Percentiles rank a stretch among this genome's conserved stretches.
Conservation (phyloP, 371 early-diverging fungal genomes). For the Blastocladiella emersonii region DNA sequence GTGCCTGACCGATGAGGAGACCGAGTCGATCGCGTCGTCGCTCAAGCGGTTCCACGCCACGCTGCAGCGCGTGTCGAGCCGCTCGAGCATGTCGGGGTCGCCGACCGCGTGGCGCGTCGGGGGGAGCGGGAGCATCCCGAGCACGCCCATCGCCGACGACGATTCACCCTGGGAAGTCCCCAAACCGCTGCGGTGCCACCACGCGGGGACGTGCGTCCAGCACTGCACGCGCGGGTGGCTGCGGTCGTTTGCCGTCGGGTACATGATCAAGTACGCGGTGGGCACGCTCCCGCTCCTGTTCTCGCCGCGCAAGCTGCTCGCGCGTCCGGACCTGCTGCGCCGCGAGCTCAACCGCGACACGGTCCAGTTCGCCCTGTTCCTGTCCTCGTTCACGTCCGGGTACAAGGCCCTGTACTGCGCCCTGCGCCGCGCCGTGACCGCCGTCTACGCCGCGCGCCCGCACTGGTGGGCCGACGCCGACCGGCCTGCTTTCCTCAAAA, state of each 20-base stretch:
- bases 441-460: neutral
- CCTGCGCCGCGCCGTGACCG: neutral
- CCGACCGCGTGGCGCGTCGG: too few species aligned
- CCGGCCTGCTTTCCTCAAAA: neutral
- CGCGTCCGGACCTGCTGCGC: slow-evolving; percentile 32
- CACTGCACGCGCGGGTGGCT: slow-evolving; percentile 58
- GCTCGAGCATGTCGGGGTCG: too few species aligned
- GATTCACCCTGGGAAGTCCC: slow-evolving; percentile 28
- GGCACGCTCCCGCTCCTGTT: slow-evolving; percentile 51
- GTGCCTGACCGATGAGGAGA: slow-evolving; percentile 67
- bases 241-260: slow-evolving; percentile 56
- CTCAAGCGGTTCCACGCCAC: slow-evolving; percentile 54
- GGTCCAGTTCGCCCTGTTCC: slow-evolving; percentile 59
- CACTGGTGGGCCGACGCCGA: neutral
- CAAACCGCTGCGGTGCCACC: slow-evolving; percentile 39
- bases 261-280: slow-evolving; percentile 55
- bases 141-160: too few species aligned
- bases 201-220: slow-evolving; percentile 58
- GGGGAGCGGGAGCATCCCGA: too few species aligned
- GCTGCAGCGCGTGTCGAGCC: slow-evolving; percentile 47
- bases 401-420: slow-evolving; percentile 66
- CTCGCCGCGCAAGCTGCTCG: slow-evolving; percentile 47
- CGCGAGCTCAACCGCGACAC: slow-evolving; percentile 57
- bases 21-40: slow-evolving; percentile 50
- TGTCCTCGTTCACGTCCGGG: slow-evolving; percentile 56